Percentiles rank a stretch among this genome's conserved stretches.
Conservation (phyloP, 129 eudicot species). For the Centaurea solstitialis region DNA sequence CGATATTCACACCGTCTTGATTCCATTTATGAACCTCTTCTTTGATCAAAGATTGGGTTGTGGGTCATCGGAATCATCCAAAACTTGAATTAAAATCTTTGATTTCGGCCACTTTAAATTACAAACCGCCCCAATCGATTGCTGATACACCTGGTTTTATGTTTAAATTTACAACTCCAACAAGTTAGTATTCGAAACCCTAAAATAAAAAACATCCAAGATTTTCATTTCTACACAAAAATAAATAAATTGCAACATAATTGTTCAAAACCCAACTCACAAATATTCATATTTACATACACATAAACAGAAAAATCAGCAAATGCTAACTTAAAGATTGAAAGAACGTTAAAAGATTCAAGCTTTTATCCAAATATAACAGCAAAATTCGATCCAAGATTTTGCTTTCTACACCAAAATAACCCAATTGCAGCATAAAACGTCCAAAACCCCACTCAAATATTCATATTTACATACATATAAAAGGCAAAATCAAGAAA, state of each 20-base stretch:
- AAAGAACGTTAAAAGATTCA: not conserved
- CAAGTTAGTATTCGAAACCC: conserved; percentile 12
- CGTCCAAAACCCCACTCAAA: too few relatives aligned
- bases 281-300: not conserved
- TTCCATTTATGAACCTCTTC: conserved; percentile 94
- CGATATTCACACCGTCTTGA: conserved; percentile 68
- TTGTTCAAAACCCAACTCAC: not conserved
- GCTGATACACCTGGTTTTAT: conserved; percentile 78
- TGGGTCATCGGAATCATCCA: conserved; percentile 90
- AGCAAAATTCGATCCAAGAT: conserved; percentile 2
- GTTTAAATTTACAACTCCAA: not conserved
- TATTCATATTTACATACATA: too few relatives aligned
- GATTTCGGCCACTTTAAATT: conserved; percentile 90
- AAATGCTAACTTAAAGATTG: not conserved
- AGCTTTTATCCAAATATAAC: not conserved
- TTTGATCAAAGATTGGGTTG: conserved; percentile 67
- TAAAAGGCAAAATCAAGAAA: too few relatives aligned
- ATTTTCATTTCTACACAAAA: not conserved
- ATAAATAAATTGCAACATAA: not conserved
- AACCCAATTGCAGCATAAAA: not conserved
- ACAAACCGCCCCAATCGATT: conserved; percentile 86
- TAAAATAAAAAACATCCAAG: not conserved
- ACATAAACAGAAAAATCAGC: not conserved
- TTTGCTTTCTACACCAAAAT: not conserved
- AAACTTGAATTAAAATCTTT: conserved; percentile 69